Conservation (phyloP, 176 grass and related monocot species). For the Guadua angustifolia region DNA sequence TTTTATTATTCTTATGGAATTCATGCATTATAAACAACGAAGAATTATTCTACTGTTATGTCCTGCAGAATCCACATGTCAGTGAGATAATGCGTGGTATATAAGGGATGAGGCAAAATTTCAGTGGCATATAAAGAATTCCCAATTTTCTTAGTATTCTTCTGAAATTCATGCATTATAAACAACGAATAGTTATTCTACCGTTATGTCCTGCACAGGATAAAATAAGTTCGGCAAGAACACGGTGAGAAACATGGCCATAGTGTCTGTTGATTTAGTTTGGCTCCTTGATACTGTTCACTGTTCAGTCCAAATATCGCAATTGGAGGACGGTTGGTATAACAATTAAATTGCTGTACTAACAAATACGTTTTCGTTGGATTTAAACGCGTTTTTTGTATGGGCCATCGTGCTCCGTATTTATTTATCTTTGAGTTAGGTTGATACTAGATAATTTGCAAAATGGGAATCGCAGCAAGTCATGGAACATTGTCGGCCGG, state of each 20-base stretch:
- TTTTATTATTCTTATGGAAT: too few relatives aligned
- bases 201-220: neutral
- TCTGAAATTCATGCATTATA: neutral
- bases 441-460: neutral
- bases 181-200: neutral
- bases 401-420: neutral
- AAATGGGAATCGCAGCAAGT: neutral
- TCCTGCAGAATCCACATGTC: too few relatives aligned
- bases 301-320: neutral
- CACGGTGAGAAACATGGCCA: neutral
- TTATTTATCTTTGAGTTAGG: neutral
- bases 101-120: too few relatives aligned
- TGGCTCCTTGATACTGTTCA: neutral
- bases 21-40: too few relatives aligned
- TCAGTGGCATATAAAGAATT: too few relatives aligned
- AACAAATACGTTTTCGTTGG: neutral
- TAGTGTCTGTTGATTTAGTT: neutral
- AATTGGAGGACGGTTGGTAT: neutral
- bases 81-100: too few relatives aligned
- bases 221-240: neutral
- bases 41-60: too few relatives aligned
- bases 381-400: neutral
- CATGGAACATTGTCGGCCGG: conserved; percentile 28
- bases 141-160: neutral
- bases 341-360: conserved; percentile 16